Evolutionary conservation across 1,284 basidiomycete species (phyloP).

Genomic region (Austroboletus niveus): DNA sequence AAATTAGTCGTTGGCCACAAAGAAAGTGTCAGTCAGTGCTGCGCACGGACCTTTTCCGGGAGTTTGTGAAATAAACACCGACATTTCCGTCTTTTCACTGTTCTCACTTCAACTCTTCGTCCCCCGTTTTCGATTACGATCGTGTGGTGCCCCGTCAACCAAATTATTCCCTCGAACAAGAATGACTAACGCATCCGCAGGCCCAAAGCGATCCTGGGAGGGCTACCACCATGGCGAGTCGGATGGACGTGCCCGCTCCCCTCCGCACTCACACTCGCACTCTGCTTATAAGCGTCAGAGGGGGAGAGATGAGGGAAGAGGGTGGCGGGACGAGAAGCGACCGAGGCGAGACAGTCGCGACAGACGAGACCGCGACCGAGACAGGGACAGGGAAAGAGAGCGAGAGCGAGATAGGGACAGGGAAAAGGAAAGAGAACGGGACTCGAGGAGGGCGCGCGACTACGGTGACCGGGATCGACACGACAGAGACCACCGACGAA

Average conservation of each 20-base stretch:
- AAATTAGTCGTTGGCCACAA: too few species aligned
- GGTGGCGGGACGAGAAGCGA: constrained; percentile 36
- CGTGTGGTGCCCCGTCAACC: constrained; percentile 81
- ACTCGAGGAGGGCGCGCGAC: constrained; percentile 36
- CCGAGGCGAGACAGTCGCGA: constrained; percentile 31
- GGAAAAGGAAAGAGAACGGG: constrained; percentile 14
- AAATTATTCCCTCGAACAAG: constrained; percentile 45
- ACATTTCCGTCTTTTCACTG: not conserved
- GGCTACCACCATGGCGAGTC: constrained; percentile 47
- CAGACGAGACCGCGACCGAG: constrained; percentile 24
- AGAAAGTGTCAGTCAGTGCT: not conserved
- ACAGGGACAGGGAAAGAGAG: constrained; percentile 8
- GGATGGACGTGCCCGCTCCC: constrained; percentile 30
- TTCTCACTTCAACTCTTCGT: not conserved
- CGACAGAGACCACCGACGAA: constrained; percentile 31
- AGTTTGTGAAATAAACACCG: not conserved
- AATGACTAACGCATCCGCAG: constrained; percentile 82
- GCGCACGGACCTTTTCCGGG: constrained; percentile 11
- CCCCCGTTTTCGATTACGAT: constrained; percentile 38
- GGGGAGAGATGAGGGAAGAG: constrained; percentile 61
- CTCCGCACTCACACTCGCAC: constrained; percentile 13
- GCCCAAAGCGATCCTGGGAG: constrained; percentile 76
- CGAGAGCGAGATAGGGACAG: constrained; percentile 7
- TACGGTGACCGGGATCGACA: constrained; percentile 38
- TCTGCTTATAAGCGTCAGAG: constrained; percentile 47